Base-by-base conservation (phyloP, 306 rosid species). In the Potentilla sterilis region DNA sequence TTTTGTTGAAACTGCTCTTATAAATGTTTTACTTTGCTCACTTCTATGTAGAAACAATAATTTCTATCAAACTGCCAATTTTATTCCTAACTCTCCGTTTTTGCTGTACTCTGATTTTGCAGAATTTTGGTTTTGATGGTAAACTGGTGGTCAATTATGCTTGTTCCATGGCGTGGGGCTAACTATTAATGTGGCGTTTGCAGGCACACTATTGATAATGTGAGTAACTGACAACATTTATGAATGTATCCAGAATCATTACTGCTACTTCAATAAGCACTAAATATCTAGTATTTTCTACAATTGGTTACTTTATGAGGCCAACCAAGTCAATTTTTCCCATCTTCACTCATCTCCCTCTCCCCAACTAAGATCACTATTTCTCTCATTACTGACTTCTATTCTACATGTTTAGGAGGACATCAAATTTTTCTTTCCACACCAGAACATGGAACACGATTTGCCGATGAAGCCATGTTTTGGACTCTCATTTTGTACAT, bases 141-240 rank as follows among this genome's bases (percentile, higher is more conserved):
- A 92, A 95, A 81, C 86, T 95, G 80, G 91, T 95, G 67, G 91
- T 89, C 62, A 89, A 90, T 80, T 90, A 92, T 75, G 96, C 99
- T 40, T 90, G 92, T 81, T 90, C 97, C 72, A 92, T 95, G 97
- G 99, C 97, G 38, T 95, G 97, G 97, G 97, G 97, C 80, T 92
- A 83, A 85, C 46, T 40, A 79, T 75, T 77, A 47, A 35, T 44
- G 72, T 21, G 73, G 66, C 75, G 71, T 80, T 73, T 78, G 73
- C 81, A 67, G 81, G 38, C 69, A 37, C 55, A 71, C 46, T 43
- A 65, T 78, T 80, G 68, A 62, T 46, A 7, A n/a, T 72, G 81
- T 86, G 70, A 83, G 80, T 59, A 43, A 59, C 47, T 5, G 21
- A 40, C 37, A 72, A 57, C 64, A 49, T 32, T 75, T 67, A 40